Base-by-base conservation (phyloP, 1,284 basidiomycete species). In the Abortiporus biennis region DNA sequence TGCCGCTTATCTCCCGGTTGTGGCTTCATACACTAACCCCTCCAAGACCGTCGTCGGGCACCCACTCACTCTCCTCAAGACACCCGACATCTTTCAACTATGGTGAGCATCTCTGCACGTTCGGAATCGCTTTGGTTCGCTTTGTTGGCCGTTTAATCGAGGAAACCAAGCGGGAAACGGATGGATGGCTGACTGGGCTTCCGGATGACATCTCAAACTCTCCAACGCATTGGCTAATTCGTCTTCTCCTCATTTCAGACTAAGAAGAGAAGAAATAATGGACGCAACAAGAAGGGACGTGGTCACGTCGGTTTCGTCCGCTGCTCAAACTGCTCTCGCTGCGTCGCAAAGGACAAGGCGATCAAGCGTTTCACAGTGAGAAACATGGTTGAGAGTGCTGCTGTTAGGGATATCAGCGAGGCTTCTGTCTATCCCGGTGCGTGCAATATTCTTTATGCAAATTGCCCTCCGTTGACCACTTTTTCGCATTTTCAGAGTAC, bases 331-430 rank as follows among this genome's bases (percentile, higher is more conserved):
- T 99, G 95, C 80, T 91, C 92, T 61, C 88, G 92, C 52, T 88
- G 81, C 61, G 90, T 93, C 43, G 81, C 74, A 53, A 95, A 94
- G 80, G 96, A 99, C 79, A 99, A 97, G 84, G 95, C 96, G 54
- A 98, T 99, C 86, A 99, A 99, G 79, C 80, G 95, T 49, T 97
- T 97, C 83, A 97, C 94, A 43, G 94, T 99, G 62, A 86, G 94
- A 70, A 99, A 99, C 84, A 99, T 99, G 88, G 93, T 99, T 50
- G 94, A 99, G 80, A 89, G 91, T 60, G 95, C 95, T 46, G 95
- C 95, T 50, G 89, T 99, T 57, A 80, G 95, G 59, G 95, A 99
- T 76, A 86, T 99, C 65, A 91, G 85, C 64, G 96, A 99, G 61
- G 94, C 95, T 40, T 90, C 85, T 54, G 88, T 98, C 54, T 99